Evolutionary conservation across 73 alveolate genomes (phyloP), one percentile per base, ranked within the genome.

Genomic region (Symbiodinium natans): DNA sequence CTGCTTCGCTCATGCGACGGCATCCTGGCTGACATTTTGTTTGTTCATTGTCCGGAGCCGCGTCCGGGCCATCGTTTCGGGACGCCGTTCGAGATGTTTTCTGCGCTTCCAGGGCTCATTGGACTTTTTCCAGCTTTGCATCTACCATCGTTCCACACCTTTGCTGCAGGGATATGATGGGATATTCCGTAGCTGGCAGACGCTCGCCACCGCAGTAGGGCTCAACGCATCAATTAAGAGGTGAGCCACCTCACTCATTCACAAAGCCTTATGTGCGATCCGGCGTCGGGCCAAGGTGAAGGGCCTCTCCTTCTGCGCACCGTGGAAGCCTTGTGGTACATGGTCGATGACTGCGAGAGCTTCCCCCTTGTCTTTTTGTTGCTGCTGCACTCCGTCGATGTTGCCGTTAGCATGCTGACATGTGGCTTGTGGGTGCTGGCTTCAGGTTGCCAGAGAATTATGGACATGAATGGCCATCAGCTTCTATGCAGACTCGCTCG

Each of bases 311-410:
- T 80, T 6, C 34, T 41, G 9, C 59, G 88, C 21, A 25, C 88
- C 0, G 36, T 80, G 48, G 88, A 80, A 25, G 56, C 88, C 41
- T 38, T 80, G 52, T 80, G 88, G 88, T 41, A 33, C 36, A 33
- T 80, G 52, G 88, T 39, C 36, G 88, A 80, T 80, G 88, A 80
- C 56, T 33, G 29, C 88, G 88, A 80, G 54, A 80, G 88, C 2
- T 39, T 41, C 42, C 36, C 36, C 80, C 80, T 63, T 23, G 36
- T 21, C 31, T 7, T 1, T 63, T 6, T 0, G 23, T 21, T 13
- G 71, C n/a, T n/a, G n/a, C n/a, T n/a, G n/a, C n/a, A n/a, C n/a
- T n/a, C n/a, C n/a, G n/a, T n/a, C n/a, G n/a, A n/a, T n/a, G n/a
- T n/a, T n/a, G n/a, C n/a, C n/a, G n/a, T n/a, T n/a, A n/a, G n/a